These are phyloP conservation scores for Suillus tomentosus DNA, from an alignment of 768 basidiomycete genomes.

Conservation along the genomic window DNA sequence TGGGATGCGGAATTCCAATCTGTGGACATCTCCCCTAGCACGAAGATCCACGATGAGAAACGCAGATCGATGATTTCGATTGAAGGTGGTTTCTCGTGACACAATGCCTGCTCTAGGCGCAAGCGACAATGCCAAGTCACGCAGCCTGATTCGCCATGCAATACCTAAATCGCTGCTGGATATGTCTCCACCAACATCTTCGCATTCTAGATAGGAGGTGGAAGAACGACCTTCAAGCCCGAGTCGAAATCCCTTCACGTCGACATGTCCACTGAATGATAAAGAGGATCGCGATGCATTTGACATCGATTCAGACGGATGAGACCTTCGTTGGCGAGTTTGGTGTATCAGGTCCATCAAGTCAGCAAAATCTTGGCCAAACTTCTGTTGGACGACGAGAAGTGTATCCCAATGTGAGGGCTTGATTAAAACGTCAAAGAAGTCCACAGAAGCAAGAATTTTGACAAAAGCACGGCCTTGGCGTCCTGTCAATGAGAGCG, in stretches of 20 bases:
- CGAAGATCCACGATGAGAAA: slow-evolving; percentile 83
- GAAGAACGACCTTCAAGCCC: slow-evolving; percentile 77
- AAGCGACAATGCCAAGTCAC: slow-evolving; percentile 82
- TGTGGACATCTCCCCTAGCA: slow-evolving; percentile 36
- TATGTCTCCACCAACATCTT: slow-evolving; percentile 67
- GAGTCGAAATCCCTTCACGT: slow-evolving; percentile 79
- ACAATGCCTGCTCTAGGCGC: slow-evolving; percentile 54
- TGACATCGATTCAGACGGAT: slow-evolving; percentile 14
- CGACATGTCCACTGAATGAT: slow-evolving; percentile 54
- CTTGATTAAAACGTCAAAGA: slow-evolving; percentile 72
- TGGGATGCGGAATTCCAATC: slow-evolving; percentile 58
- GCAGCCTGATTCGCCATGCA: slow-evolving; percentile 69
- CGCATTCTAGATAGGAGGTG: slow-evolving; percentile 73
- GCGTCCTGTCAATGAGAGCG: slow-evolving; percentile 64
- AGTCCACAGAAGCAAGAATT: slow-evolving; percentile 62
- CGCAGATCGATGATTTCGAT: slow-evolving; percentile 69
- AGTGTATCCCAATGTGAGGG: slow-evolving; percentile 84
- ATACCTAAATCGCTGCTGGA: slow-evolving; percentile 44
- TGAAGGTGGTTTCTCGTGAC: slow-evolving; percentile 44
- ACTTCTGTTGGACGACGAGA: slow-evolving; percentile 83
- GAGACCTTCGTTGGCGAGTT: slow-evolving; percentile 42
- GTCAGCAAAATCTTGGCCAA: slow-evolving; percentile 87
- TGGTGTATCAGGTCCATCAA: slow-evolving; percentile 66
- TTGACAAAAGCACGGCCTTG: slow-evolving; percentile 49
- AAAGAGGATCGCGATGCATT: slow-evolving; percentile 20